Base-by-base conservation (phyloP, 176 grass and related monocot genomes). In the Avena eriantha region DNA sequence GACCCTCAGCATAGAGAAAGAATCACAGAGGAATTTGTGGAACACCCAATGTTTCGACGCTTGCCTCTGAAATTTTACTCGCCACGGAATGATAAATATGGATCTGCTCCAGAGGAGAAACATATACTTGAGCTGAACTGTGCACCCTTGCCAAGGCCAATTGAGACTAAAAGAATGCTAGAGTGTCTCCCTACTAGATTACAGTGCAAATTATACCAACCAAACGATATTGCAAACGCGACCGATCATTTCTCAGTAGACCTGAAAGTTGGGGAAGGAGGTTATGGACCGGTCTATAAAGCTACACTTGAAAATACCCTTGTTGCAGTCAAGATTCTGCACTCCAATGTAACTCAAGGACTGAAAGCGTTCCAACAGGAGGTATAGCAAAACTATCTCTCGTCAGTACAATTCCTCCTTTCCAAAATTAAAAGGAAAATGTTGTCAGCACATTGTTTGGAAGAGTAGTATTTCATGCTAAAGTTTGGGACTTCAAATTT, bases 251-350 rank as follows among this genome's bases (percentile, higher is more conserved):
- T 97, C 65, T 87, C 93, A 16, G 72, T 59, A 7, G 77, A 81
- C 5, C 82, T 89, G 31, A 97, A 95, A 79, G 57, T 95, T 41
- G 95, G 93, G 69, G 95, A 97, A 86, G 95, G 95, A 72, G 93
- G 93, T 45, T 97, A 97, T 82, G 95, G 95, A 64, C 91, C 95
- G 0, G 95, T 97, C 59, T 95, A 93, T 76, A 97, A 92, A 87
- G 89, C 93, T 69, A 93, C 84, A 57, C 91, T 97, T 59, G 85
- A 95, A 59, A 80, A 87, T 84, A 89, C 64, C 35, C 57, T 76
- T 82, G 91, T 97, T 19, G 95, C 93, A 3, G 33, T 93, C 64
- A 97, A 97, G 76, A 86, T 91, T 78, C 93, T 97, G 56, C 87
- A 78, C 56, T 89, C 87, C 81, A 94, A 95, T 87, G 31, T 91